phyloP scores from a whole-genome alignment of 73 alveolate genomes.

The Paramecium pentaurelia region DNA sequence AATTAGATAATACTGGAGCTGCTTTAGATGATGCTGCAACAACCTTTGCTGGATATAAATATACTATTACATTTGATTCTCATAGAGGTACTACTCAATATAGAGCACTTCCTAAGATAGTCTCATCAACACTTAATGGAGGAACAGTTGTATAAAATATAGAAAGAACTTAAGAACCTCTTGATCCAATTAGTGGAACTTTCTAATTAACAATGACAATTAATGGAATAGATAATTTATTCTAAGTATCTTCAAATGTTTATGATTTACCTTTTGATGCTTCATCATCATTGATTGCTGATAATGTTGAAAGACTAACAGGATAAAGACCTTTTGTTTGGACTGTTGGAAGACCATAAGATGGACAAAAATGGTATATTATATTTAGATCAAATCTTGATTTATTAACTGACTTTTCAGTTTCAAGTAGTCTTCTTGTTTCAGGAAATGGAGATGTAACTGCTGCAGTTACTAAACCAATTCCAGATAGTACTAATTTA shows the following conservation, averaged over 20 bases:
- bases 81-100: neutral
- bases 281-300: neutral
- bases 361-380: neutral
- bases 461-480: neutral
- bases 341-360: neutral
- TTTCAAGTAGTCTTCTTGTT: neutral
- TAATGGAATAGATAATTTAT: neutral
- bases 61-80: neutral
- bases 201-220: neutral
- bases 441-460: slow-evolving; percentile 20
- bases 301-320: neutral
- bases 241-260: neutral
- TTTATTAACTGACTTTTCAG: neutral
- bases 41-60: slow-evolving; percentile 23
- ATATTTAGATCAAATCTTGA: neutral
- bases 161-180: neutral
- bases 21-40: slow-evolving; percentile 2
- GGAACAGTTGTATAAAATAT: neutral
- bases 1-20: slow-evolving; percentile 5
- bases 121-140: neutral
- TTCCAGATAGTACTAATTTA: neutral
- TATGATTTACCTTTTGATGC: neutral
- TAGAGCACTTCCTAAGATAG: neutral
- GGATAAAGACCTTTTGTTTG: neutral
- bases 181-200: neutral